Percentiles rank a stretch among this genome's conserved stretches.
These are phyloP conservation scores for Monosporascus cannonballus DNA, from an alignment of 2,329 filamentous ascomycete species.

Conservation along the genomic window DNA sequence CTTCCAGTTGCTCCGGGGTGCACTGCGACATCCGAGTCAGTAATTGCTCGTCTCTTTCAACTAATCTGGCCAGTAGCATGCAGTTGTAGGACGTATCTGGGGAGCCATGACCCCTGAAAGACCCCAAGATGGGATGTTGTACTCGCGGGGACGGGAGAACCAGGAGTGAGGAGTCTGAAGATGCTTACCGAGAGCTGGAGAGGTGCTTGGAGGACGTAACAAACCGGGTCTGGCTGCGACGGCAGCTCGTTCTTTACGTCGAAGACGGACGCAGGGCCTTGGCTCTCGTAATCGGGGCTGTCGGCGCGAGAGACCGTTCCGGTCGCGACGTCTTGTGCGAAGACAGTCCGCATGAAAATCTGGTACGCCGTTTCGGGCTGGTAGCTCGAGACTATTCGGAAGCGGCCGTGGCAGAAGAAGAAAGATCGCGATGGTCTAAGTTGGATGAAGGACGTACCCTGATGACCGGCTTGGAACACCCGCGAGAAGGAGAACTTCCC, in stretches of 20 bases:
- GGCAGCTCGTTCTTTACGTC: conserved; percentile 6
- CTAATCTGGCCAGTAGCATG: neutral
- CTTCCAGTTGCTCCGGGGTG: conserved; percentile 1
- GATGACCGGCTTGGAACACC: conserved; percentile 39
- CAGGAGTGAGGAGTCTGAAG: too few species aligned
- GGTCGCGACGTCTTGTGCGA: conserved; percentile 44
- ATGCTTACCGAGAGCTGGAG: neutral
- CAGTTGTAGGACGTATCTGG: too few species aligned
- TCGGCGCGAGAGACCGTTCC: conserved; percentile 33
- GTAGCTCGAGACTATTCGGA: conserved; percentile 33
- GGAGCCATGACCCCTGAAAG: too few species aligned
- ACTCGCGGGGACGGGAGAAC: neutral
- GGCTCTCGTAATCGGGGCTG: conserved; percentile 2
- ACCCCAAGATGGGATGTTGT: neutral
- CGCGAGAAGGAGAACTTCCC: conserved; percentile 40
- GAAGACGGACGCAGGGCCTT: conserved; percentile 8
- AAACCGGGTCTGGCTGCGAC: neutral
- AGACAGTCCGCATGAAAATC: conserved; percentile 43
- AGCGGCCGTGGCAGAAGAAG: neutral
- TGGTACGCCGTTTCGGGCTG: conserved; percentile 43
- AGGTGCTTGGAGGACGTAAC: conserved; percentile 3
- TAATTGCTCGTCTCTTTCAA: neutral
- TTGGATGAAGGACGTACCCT: conserved; percentile 6
- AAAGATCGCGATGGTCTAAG: neutral
- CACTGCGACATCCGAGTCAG: neutral